A percentile compares a stretch with the other conserved stretches of the same genome.
These are phyloP conservation scores for Didymella keratinophila DNA, from an alignment of 2,329 filamentous ascomycete genomes.

Conservation along the genomic window DNA sequence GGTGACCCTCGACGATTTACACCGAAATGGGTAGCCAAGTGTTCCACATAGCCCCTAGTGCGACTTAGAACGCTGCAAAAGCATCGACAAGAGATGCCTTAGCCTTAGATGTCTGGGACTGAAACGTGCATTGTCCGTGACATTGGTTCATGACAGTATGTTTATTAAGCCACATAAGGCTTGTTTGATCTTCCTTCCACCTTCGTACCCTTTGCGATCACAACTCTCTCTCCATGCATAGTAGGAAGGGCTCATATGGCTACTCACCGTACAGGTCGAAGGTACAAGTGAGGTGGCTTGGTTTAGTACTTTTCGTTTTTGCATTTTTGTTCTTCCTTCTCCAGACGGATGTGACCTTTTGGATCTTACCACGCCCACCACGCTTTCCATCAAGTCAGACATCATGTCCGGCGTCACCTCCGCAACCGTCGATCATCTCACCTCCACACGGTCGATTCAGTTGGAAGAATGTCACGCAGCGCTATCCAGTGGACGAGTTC, in stretches of 20 bases:
- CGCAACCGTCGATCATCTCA: constrained; percentile 20
- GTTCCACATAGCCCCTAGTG: constrained; percentile 18
- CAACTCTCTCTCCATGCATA: constrained; percentile 16
- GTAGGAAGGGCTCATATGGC: constrained; percentile 22
- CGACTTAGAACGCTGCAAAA: constrained; percentile 15
- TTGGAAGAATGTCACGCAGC: constrained; percentile 27
- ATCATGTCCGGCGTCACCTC: constrained; percentile 27
- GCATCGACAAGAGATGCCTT: constrained; percentile 1
- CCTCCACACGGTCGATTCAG: constrained; percentile 18
- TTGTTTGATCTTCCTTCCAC: background rate
- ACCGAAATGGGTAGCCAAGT: constrained; percentile 13
- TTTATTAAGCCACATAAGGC: constrained; percentile 13
- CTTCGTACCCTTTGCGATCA: background rate
- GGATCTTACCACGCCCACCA: constrained; percentile 21
- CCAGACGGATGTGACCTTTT: constrained; percentile 8
- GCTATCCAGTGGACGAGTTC: constrained; percentile 61
- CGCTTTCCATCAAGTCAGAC: constrained; percentile 20
- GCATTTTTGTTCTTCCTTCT: constrained; percentile 22
- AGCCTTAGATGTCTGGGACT: constrained; percentile 5
- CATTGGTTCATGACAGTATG: background rate
- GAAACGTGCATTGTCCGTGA: constrained; percentile 18
- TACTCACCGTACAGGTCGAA: constrained; percentile 18
- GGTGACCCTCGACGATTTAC: background rate
- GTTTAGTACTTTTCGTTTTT: constrained; percentile 23
- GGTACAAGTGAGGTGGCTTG: constrained; percentile 25